Evolutionary conservation across 495 filamentous ascomycete species (phyloP).

Genomic region (Penicillium arizonense): DNA sequence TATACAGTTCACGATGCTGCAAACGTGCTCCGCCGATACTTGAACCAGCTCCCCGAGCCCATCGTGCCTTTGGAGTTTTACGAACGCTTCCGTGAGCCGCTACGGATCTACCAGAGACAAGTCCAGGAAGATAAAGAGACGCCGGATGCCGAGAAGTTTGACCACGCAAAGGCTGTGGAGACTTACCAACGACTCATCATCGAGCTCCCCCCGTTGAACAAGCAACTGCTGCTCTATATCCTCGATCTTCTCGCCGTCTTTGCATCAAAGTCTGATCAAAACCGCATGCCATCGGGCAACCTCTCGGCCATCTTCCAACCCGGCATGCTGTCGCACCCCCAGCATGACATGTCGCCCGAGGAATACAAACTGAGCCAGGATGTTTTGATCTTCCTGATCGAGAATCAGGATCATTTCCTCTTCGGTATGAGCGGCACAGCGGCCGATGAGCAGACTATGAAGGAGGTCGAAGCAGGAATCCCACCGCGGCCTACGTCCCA

Average conservation of each 20-base stretch:
- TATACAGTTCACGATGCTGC: conserved; percentile 99
- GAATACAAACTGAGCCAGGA: conserved; percentile 96
- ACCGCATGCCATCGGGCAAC: conserved; percentile 94
- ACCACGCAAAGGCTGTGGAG: conserved; percentile 71
- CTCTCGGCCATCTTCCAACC: conserved; percentile 98
- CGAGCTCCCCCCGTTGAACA: conserved; percentile 88
- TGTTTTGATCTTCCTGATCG: conserved; percentile 95
- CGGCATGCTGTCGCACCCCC: conserved; percentile 88
- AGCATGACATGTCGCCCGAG: conserved; percentile 89
- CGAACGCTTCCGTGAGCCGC: conserved; percentile 81
- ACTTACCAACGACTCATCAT: conserved; percentile 89
- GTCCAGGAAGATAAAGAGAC: conserved; percentile 33
- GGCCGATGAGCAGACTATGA: conserved; percentile 82
- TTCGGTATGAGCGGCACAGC: conserved; percentile 94
- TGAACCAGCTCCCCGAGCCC: conserved; percentile 91
- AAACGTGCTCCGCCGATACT: conserved; percentile 90
- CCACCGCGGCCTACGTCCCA: conserved; percentile 56
- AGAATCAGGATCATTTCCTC: conserved; percentile 88
- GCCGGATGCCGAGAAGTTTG: conserved; percentile 54
- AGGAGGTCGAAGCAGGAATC: conserved; percentile 71
- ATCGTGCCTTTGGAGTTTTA: conserved; percentile 96
- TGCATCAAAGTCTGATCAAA: conserved; percentile 93
- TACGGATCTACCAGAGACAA: conserved; percentile 73
- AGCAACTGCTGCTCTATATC: conserved; percentile 94
- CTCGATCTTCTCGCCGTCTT: conserved; percentile 98